Base-by-base conservation (phyloP, 2,329 filamentous ascomycete genomes). In the Cadophora malorum region DNA sequence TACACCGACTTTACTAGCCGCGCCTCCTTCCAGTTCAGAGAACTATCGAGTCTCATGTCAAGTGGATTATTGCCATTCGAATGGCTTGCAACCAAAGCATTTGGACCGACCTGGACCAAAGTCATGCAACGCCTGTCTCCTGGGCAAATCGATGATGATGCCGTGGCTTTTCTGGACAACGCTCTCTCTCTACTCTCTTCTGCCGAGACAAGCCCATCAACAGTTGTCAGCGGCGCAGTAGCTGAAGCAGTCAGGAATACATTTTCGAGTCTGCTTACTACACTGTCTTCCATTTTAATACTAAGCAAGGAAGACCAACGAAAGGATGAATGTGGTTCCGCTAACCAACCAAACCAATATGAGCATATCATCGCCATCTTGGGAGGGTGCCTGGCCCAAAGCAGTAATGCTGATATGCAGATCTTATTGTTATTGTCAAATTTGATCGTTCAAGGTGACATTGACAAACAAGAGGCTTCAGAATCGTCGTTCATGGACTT, bases 51-150 rank as follows among this genome's bases (percentile, higher is more conserved):
- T 0, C 70, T 85, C 21, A 71, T 85, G 28, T 71, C 74, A 4
- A 72, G 70, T 38, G 76, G 76, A 1, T 67, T 70, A 4, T 71
- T 85, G 28, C 82, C 82, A 0, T 63, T 76, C 4, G 77, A 80
- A 10, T 85, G 84, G 84, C 74, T 85, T 31, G 79, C 80, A 5
- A 83, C 82, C 0, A 75, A 72, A 28, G 79, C 78, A 3, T 82
- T 84, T 64, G 73, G 76, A n/a, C 67, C 70, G 1, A 52, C 83
- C 33, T 85, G 83, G 83, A 77, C 76, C 3, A 71, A 74, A 10
- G 76, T 80, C 3, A 74, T 81, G 23, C 79, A 79, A 23, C 70
- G 69, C 8, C 67, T 85, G 19, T 79, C 80, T 0, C 71, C 75
- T 9, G 74, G 73, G 7, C 68, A 67, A 5, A 71, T 72, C 3